These are phyloP conservation scores for Spiromastix sp. DNA, from an alignment of 2,329 filamentous ascomycete genomes.

Conservation along the genomic window DNA sequence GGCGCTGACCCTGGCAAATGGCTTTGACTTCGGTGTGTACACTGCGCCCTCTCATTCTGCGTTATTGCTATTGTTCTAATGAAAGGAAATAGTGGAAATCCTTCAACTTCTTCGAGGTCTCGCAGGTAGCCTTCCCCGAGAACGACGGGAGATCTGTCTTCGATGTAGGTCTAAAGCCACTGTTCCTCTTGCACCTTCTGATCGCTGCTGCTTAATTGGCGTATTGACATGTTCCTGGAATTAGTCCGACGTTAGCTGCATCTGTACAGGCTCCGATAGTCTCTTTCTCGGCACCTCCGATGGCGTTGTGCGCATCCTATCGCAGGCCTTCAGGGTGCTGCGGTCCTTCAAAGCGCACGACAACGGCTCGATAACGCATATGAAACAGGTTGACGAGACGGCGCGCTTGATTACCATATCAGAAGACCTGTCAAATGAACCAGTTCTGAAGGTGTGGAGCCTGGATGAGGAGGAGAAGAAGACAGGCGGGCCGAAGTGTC, in stretches of 20 bases:
- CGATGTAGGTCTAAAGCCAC: conserved; percentile 47
- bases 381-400: conserved; percentile 84
- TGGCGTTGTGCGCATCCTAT: conserved; percentile 80
- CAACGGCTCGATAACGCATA: conserved; percentile 64
- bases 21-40: conserved; percentile 33
- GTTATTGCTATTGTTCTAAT: neutral
- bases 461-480: conserved; percentile 91
- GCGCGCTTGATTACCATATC: conserved; percentile 68
- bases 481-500: conserved; percentile 75
- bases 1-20: conserved; percentile 28
- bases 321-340: conserved; percentile 74
- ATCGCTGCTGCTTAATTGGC: no score
- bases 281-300: conserved; percentile 80
- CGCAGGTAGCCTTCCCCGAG: conserved; percentile 67
- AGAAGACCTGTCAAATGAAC: conserved; percentile 81
- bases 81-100: conserved; percentile 87
- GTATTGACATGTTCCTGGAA: conserved; percentile 22
- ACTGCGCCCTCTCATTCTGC: neutral
- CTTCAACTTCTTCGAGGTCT: conserved; percentile 98
- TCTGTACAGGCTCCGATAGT: conserved; percentile 79
- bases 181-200: conserved; percentile 2
- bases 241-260: conserved; percentile 61
- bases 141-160: conserved; percentile 71
- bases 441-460: conserved; percentile 93
- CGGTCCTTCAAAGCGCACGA: conserved; percentile 83